These are phyloP conservation scores for Xylariomycetidae sp. DNA, from an alignment of 2,329 filamentous ascomycete genomes.

Conservation along the genomic window DNA sequence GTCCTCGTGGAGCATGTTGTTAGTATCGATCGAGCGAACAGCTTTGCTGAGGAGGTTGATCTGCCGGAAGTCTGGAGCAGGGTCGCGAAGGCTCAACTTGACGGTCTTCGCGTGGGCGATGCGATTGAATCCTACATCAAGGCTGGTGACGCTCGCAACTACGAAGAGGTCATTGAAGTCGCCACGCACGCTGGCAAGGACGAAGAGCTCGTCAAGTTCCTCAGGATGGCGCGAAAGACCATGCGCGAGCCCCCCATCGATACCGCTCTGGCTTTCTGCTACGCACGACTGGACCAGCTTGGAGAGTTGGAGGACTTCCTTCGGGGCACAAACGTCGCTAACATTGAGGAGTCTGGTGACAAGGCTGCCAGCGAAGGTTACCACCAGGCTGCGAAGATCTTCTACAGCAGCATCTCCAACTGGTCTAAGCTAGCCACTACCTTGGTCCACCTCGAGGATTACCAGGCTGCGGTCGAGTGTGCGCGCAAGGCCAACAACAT, in stretches of 20 bases:
- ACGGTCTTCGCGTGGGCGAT: constrained; percentile 87
- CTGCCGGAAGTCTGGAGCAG: constrained; percentile 95
- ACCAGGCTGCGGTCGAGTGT: constrained; percentile 95
- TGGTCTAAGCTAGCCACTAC: constrained; percentile 99
- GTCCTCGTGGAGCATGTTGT: constrained; percentile 95
- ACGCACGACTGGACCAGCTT: constrained; percentile 85
- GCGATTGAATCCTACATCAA: constrained; percentile 97
- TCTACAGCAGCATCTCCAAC: constrained; percentile 97
- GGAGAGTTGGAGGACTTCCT: constrained; percentile 95
- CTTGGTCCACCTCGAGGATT: constrained; percentile 92
- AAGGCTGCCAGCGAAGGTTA: constrained; percentile 94
- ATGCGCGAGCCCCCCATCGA: constrained; percentile 90
- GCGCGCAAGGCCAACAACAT: constrained; percentile 98
- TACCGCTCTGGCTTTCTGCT: constrained; percentile 89
- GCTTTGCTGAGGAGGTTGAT: constrained; percentile 92
- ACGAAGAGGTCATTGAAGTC: constrained; percentile 91
- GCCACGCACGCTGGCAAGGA: constrained; percentile 95
- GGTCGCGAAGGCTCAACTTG: constrained; percentile 95
- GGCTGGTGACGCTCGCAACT: constrained; percentile 87
- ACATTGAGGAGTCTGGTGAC: constrained; percentile 94
- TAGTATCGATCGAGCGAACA: constrained; percentile 94
- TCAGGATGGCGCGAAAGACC: constrained; percentile 96
- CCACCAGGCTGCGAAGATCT: constrained; percentile 97
- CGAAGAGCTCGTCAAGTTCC: constrained; percentile 91
- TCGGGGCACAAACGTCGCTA: constrained; percentile 85